Percentiles rank a stretch among this genome's conserved stretches.
Evolutionary conservation across 345 rosid species (phyloP).

Genomic region (Erodium maritimum): DNA sequence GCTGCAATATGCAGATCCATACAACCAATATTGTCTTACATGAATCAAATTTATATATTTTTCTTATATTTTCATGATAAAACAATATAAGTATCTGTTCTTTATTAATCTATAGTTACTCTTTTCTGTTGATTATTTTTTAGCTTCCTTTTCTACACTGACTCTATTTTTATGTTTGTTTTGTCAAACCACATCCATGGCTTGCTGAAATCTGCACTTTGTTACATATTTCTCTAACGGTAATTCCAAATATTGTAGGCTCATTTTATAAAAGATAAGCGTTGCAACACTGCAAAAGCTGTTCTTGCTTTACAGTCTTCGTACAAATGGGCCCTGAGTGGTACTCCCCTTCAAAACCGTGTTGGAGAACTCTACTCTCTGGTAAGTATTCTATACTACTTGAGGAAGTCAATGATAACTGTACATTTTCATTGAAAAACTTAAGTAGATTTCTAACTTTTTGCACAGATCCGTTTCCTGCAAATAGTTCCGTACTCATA

Average conservation of each 20-base stretch:
- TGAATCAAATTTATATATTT: too few relatives aligned
- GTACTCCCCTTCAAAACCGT: constrained; percentile 97
- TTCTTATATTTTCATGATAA: too few relatives aligned
- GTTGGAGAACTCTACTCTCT: constrained; percentile 96
- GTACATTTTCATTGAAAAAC: constrained; percentile 10
- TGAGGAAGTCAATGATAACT: constrained; percentile 4
- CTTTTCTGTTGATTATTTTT: not conserved
- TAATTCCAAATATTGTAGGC: constrained; percentile 31
- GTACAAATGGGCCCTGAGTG: constrained; percentile 92
- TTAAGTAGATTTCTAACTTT: constrained; percentile 11
- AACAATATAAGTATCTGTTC: too few relatives aligned
- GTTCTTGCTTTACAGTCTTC: constrained; percentile 73
- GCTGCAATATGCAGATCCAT: not conserved
- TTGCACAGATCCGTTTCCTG: constrained; percentile 74
- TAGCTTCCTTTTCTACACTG: not conserved
- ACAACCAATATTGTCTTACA: not conserved
- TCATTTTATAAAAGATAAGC: constrained; percentile 82
- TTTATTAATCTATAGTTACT: not conserved
- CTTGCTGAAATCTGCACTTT: not conserved
- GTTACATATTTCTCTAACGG: not conserved
- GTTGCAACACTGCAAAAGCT: constrained; percentile 83
- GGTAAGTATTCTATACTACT: constrained; percentile 33
- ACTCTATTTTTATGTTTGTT: not conserved
- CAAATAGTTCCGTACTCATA: constrained; percentile 80
- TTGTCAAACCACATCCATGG: not conserved